Base-by-base conservation (phyloP, 1,284 basidiomycete species). In the Heterobasidion irregulare region DNA sequence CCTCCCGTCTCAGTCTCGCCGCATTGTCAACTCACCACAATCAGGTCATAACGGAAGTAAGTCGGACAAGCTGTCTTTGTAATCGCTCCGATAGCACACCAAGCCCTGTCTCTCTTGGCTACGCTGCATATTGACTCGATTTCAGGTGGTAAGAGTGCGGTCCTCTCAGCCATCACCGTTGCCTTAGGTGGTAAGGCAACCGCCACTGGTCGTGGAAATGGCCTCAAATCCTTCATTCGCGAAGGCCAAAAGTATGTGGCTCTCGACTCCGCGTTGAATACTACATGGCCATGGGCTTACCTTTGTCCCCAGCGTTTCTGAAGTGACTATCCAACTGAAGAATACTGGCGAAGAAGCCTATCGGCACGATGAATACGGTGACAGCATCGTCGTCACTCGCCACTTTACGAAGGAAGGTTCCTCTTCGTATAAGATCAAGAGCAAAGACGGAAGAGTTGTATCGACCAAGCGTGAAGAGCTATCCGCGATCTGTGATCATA, bases 141-240 rank as follows among this genome's bases (percentile, higher is more conserved):
- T 35, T 5, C 57, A 92, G 89, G 93, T 70, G 95, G 97, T 12
- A 99, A 99, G 73, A 96, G 92, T 66, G 95, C 97, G 1, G 86
- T 98, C 44, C 77, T 99, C 36, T 94, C 96, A 8, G 97, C 89
- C 2, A 86, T 99, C 60, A 94, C 94, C 1, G 82, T 99, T 16
- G 95, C 92, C 2, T 79, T 99, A 0, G 97, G 97, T 50, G 94
- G 94, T 1, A 98, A 96, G 69, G 91, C 95, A 2, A 82, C 72
- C 32, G 82, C 87, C 0, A 99, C 97, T 2, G 94, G 94, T 19
- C 84, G 95, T 61, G 95, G 91, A 8, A 83, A 69, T 61, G 92
- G 92, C 19, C 76, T 98, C 43, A 95, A 93, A 66, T 85, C 89
- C 1, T 93, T 98, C 65, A 90, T 98, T 65, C 86, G 87, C 43